Conservation (phyloP, 2,329 filamentous ascomycete species). For the Whalleya microplaca region DNA sequence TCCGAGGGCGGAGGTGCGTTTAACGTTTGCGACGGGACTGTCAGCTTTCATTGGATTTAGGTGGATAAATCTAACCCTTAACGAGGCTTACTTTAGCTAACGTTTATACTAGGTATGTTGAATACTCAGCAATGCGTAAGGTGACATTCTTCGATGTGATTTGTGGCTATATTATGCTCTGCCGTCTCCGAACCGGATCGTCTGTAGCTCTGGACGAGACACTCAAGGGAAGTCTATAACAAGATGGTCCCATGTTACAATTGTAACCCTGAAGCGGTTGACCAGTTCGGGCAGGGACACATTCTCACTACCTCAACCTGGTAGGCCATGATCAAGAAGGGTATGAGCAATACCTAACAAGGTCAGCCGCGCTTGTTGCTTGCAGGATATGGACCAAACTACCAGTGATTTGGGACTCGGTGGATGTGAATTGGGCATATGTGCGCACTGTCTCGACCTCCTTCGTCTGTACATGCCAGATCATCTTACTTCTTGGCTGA, state of each 20-base stretch:
- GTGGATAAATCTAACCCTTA: conserved; percentile 8
- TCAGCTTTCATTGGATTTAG: conserved; percentile 16
- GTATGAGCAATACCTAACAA: conserved; percentile 17
- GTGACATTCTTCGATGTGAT: neutral
- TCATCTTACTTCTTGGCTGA: neutral
- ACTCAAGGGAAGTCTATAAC: conserved; percentile 12
- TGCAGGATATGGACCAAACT: conserved; percentile 7
- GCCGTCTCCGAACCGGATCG: conserved; percentile 14
- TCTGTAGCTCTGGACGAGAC: conserved; percentile 15
- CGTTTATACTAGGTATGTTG: neutral
- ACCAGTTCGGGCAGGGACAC: conserved; percentile 18
- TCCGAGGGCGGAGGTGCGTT: conserved; percentile 28
- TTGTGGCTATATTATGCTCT: neutral
- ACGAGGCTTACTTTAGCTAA: neutral
- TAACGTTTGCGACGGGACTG: conserved; percentile 3
- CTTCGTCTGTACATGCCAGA: neutral
- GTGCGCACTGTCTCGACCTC: neutral
- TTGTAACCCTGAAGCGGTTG: conserved; percentile 19
- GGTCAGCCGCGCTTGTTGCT: conserved; percentile 13
- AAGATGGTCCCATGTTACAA: conserved; percentile 23
- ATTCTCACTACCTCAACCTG: conserved; percentile 22
- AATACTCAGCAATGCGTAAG: neutral
- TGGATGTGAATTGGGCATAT: neutral
- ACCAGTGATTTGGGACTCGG: conserved; percentile 7
- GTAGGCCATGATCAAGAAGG: conserved; percentile 23